Evolutionary conservation across 2,329 filamentous ascomycete species (phyloP).

Genomic region (Pyrenophora teres): DNA sequence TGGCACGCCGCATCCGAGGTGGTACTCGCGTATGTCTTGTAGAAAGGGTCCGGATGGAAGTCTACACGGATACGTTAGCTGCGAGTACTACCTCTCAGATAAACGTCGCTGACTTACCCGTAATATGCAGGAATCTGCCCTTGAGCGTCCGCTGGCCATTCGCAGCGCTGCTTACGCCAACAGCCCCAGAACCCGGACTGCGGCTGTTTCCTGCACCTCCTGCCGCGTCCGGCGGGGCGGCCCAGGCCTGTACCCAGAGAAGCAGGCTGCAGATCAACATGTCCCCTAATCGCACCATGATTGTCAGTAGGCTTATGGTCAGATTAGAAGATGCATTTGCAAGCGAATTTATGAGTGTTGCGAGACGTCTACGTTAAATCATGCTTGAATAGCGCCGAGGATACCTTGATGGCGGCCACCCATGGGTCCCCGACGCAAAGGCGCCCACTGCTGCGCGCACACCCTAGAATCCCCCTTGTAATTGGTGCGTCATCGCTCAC

Average conservation of each 20-base stretch:
- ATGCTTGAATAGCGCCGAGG: slow-evolving; percentile 10
- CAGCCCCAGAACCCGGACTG: slow-evolving; percentile 9
- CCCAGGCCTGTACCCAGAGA: slow-evolving; percentile 28
- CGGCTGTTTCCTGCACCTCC: slow-evolving; percentile 17
- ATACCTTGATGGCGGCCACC: slow-evolving; percentile 32
- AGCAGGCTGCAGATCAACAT: slow-evolving; percentile 37
- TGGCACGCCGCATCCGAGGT: slow-evolving; percentile 75
- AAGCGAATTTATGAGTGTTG: slow-evolving; percentile 8
- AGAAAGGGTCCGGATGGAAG: slow-evolving; percentile 88
- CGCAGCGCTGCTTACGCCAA: slow-evolving; percentile 14
- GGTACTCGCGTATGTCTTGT: slow-evolving; percentile 77
- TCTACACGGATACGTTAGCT: slow-evolving; percentile 59
- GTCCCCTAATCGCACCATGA: slow-evolving; percentile 32
- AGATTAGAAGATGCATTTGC: not conserved
- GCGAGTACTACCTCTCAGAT: not conserved
- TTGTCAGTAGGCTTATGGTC: not conserved
- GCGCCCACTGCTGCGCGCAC: slow-evolving; percentile 24
- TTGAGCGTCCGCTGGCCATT: slow-evolving; percentile 39
- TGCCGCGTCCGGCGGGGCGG: slow-evolving; percentile 34
- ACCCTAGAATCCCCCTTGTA: slow-evolving; percentile 22
- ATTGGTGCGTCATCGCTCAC: slow-evolving; percentile 30
- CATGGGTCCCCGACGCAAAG: slow-evolving; percentile 2
- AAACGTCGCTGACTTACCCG: slow-evolving; percentile 62
- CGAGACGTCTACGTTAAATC: slow-evolving; percentile 17
- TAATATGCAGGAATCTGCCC: slow-evolving; percentile 85